Evolutionary conservation across 2,329 filamentous ascomycete genomes (phyloP), one percentile per base, ranked within the genome.

Genomic region (Cladorrhinum sp.): DNA sequence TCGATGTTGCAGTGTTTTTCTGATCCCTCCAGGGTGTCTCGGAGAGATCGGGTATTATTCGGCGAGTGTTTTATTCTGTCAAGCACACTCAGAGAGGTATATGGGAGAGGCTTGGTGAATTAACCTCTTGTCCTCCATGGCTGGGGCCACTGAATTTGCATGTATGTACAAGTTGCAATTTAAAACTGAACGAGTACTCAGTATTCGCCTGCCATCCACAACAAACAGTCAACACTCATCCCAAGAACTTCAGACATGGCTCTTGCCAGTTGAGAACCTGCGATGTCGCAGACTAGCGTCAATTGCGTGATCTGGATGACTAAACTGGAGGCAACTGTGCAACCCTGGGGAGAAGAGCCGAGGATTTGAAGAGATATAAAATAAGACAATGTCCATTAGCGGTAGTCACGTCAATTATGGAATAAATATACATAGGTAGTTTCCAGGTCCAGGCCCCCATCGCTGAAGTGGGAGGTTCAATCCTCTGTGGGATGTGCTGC

Each of bases 201-300:
- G 32, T 13, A 36, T 12, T 9, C 12, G 32, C 32, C 32, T 36
- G 32, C 8, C 32, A 36, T 36, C 32, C 3, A 36, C 32, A 5
- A 12, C 32, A 12, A 16, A 36, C n/a, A n/a, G n/a, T n/a, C n/a
- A 36, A 5, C 9, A 8, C 3, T 36, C 32, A 36, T 36, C 32
- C 32, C 32, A 36, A 12, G 32, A 36, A 36, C 32, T 36, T 36
- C 32, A 36, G 16, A 12, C 32, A 36, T 36, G 32, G 32, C 32
- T 12, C 32, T 36, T 36, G 32, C 32, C 32, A 36, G 32, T 36
- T 36, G 32, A 36, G 12, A 52, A 24, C 50, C 27, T 55, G 52
- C 52, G 52, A 55, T 55, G 29, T 55, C 52, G 52, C 52, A 55
- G 16, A 18, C 36, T 55, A 45, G 52, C 32, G 52, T 22, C 29